phyloP scores from a whole-genome alignment of 2,329 filamentous ascomycete species.

The Fusarium tanahbumbuense region DNA sequence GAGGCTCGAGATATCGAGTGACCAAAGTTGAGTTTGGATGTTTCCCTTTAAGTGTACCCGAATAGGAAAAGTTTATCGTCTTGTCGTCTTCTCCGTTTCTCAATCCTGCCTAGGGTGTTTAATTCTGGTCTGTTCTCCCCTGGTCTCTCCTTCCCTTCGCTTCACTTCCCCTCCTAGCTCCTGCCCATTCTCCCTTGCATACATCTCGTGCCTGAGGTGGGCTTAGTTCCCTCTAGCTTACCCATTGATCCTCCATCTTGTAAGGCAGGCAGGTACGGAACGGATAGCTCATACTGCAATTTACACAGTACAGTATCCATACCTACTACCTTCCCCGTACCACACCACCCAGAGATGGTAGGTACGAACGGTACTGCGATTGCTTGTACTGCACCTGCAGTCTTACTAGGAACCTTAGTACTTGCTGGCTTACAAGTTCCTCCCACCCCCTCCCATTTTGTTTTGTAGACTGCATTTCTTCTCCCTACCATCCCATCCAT shows the following conservation, averaged over 20 bases:
- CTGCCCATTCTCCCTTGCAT: constrained; percentile 7
- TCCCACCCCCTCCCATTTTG: constrained; percentile 33
- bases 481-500: constrained; percentile 1
- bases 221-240: constrained; percentile 19
- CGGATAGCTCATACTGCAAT: constrained; percentile 11
- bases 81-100: constrained; percentile 14
- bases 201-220: constrained; percentile 23
- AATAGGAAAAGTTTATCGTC: constrained; percentile 31
- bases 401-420: constrained; percentile 8
- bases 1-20: constrained; percentile 21
- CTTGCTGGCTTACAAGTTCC: constrained; percentile 38
- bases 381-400: constrained; percentile 9
- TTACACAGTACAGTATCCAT: constrained; percentile 10
- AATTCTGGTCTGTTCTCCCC: not conserved
- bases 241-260: constrained; percentile 6
- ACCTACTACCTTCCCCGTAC: not conserved
- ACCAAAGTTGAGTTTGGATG: constrained; percentile 12
- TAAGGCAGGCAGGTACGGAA: not conserved
- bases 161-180: constrained; percentile 19
- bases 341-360: constrained; percentile 17
- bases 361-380: constrained; percentile 13
- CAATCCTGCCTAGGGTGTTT: constrained; percentile 18
- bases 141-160: constrained; percentile 30
- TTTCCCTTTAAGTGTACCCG: constrained; percentile 15
- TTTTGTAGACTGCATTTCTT: constrained; percentile 9